Evolutionary conservation across 371 early-diverging fungal genomes (phyloP).

Genomic region (Mortierella sp.): DNA sequence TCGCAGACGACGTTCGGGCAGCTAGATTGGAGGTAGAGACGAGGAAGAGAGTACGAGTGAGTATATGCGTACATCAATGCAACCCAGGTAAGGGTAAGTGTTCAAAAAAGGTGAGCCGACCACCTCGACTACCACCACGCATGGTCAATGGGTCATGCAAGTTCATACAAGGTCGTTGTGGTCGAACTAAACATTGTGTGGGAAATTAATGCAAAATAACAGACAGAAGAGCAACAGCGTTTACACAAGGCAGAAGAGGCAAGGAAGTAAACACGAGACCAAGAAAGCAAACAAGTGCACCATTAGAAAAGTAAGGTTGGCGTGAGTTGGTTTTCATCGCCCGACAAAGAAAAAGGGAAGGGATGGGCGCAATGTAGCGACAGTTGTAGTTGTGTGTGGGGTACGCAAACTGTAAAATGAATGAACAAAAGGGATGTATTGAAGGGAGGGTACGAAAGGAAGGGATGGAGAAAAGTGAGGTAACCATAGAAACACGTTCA

Average conservation of each 20-base stretch:
- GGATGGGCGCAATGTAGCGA: neutral
- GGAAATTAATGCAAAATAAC: constrained; percentile 46
- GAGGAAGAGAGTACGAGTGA: neutral
- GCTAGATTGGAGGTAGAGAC: constrained; percentile 6
- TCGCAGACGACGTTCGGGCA: constrained; percentile 52
- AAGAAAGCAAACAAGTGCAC: neutral
- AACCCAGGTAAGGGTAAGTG: neutral
- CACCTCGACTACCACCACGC: no score
- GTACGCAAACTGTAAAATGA: constrained; percentile 13
- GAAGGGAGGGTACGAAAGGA: neutral
- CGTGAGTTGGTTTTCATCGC: neutral
- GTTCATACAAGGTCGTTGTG: neutral
- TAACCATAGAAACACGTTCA: constrained; percentile 1
- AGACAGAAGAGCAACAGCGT: neutral
- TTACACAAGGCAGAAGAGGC: no score
- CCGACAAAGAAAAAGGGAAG: neutral
- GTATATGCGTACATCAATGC: neutral
- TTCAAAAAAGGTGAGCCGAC: constrained; percentile 18
- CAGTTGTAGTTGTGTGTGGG: neutral
- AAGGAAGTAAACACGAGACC: constrained; percentile 30
- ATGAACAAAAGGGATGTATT: neutral
- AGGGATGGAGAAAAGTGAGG: no score
- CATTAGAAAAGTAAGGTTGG: constrained; percentile 9
- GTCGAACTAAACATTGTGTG: constrained; percentile 16
- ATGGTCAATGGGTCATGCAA: neutral